phyloP scores from a whole-genome alignment of 441 rosid species.

The Erysimum cheiri region DNA sequence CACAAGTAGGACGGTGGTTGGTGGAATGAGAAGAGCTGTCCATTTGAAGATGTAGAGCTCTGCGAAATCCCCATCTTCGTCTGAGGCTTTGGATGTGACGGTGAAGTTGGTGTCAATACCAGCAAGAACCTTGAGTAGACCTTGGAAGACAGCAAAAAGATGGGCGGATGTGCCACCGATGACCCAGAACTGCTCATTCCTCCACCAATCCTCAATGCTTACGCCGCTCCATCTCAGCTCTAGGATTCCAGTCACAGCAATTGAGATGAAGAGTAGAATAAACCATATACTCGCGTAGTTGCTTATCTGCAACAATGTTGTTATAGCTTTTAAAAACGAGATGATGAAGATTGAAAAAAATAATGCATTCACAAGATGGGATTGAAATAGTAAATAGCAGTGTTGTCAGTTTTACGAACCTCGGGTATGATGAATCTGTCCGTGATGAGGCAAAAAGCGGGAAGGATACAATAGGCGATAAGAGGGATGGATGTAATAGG shows the following conservation, averaged over 20 bases:
- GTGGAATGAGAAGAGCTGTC: constrained; percentile 97
- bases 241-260: constrained; percentile 81
- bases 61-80: constrained; percentile 89
- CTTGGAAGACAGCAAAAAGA: constrained; percentile 97
- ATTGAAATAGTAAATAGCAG: constrained; percentile 2
- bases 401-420: constrained; percentile 51
- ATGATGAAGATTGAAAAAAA: constrained; percentile 10
- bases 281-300: constrained; percentile 98
- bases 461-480: constrained; percentile 87
- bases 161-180: constrained; percentile 98
- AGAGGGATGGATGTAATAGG: constrained; percentile 94
- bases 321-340: constrained; percentile 11
- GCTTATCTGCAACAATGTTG: constrained; percentile 73
- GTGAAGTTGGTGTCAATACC: constrained; percentile 98
- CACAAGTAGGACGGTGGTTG: constrained; percentile 84
- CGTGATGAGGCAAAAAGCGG: constrained; percentile 94
- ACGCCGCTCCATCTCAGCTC: constrained; percentile 97
- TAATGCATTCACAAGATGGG: neutral
- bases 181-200: constrained; percentile 99
- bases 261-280: constrained; percentile 85
- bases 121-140: constrained; percentile 92
- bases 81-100: constrained; percentile 92
- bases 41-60: constrained; percentile 97
- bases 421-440: constrained; percentile 92
- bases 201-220: constrained; percentile 97